Evolutionary conservation across 495 filamentous ascomycete genomes (phyloP), one percentile per base, ranked within the genome.

Genomic region (Xylaria scruposa): DNA sequence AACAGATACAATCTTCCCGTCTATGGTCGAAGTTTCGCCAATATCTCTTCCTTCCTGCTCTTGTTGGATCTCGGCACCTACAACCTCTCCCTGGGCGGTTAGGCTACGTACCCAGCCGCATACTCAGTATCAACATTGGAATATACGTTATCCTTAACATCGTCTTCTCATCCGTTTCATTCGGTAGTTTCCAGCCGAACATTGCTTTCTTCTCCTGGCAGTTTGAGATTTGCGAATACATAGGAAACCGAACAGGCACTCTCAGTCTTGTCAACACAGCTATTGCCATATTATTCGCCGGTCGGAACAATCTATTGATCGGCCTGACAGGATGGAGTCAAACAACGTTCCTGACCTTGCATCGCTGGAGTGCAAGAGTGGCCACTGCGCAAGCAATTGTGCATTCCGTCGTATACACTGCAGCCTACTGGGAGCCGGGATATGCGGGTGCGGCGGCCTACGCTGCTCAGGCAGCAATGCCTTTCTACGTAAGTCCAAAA

Each of bases 341-440:
- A 62, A 75, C 77, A 15, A 87, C 85, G 0, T 87, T 75, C 60
- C 15, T 85, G 8, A 70, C 86, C 0, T 74, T 86, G 0, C 85
- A 87, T 69, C 83, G 83, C 10, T 87, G 83, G 83, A 74, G 85
- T 2, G 85, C 83, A 13, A 71, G 77, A 9, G 59, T 87, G 33
- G 80, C 73, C 53, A 67, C 77, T 10, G 4, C 84, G 7, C 77
- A 85, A 42, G 80, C 77, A 9, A 19, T 81, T 40, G 26, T 83
- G 2, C 53, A 58, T 31, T 58, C 53, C 15, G 53, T 31, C 4
- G 53, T 17, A 31, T 58, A 58, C 9, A 58, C 53, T 26, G 4
- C 24, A 5, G 24, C 21, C 13, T 58, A 58, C 26, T 29, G 24
- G 53, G 53, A 58, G 24, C 53, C 53, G 26, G 53, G 24, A 1